Base-by-base conservation (phyloP, 805 yeast species). In the Cyberlindnera mississippiensis region DNA sequence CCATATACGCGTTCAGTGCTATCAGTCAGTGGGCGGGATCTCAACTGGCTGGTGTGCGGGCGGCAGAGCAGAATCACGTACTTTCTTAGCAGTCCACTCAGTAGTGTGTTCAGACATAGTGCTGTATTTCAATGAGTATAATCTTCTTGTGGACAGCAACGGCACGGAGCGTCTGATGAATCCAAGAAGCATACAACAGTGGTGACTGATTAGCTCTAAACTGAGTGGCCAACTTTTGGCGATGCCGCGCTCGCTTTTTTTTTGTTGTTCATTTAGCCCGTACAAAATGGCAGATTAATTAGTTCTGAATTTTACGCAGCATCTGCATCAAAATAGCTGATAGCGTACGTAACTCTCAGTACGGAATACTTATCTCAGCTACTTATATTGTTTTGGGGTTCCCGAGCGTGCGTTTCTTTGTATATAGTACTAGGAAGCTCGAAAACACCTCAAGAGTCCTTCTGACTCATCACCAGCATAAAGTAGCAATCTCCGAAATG, bases 21-120 rank as follows among this genome's bases (percentile, higher is more conserved):
- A 20, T 20, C 24, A 20, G 9, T 20, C 15, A 14, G 36, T 22
- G 36, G n/a, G 36, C 36, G 36, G 19, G 28, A 18, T 24, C 28
- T 4, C 7, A 8, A 14, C 4, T 12, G 22, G 20, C 28, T 8
- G 36, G 12, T 12, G 10, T 14, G 28, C 19, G 29, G n/a, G 36
- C 18, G 14, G 32, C 14, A 6, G 29, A n/a, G 29, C 29, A 13
- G 6, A 27, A 27, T 16, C 7, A 54, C 59, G 14, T 37, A 57
- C 60, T 46, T 56, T 57, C 37, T 45, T 40, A 27, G 61, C 60
- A 33, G 60, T 49, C 61, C 61, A 57, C 41, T 48, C 41, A 6
- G 38, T 27, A n/a, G 13, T 31, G 17, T 33, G 38, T 47, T 65
- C 60, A 22, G 60, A 41, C 61, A 57, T 57, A 22, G 45, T 51